phyloP scores from a whole-genome alignment of 1,139 yeast species.

The Yamadazyma siamensis region DNA sequence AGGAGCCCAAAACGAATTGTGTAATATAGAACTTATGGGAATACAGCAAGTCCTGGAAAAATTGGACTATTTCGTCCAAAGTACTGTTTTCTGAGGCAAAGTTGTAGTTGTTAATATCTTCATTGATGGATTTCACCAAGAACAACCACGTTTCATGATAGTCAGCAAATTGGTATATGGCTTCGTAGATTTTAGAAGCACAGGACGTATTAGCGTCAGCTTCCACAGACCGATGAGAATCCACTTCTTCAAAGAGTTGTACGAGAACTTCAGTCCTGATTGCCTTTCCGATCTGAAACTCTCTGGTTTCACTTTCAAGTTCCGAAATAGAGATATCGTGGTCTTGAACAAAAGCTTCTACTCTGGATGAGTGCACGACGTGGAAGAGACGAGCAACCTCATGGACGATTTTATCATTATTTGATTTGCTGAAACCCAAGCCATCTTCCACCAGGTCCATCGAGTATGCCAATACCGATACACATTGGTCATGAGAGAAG shows the following conservation, averaged over 20 bases:
- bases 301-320: too few relatives aligned
- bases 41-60: conserved; percentile 12
- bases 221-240: not conserved
- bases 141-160: conserved; percentile 20
- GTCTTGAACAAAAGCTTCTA: conserved; percentile 18
- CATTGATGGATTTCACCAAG: conserved; percentile 27
- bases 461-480: conserved; percentile 41
- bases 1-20: conserved; percentile 28
- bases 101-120: conserved; percentile 2
- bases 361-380: conserved; percentile 17
- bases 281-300: conserved; percentile 19
- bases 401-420: conserved; percentile 29
- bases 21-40: conserved; percentile 14
- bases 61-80: not conserved
- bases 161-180: conserved; percentile 17
- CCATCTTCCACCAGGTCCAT: conserved; percentile 31
- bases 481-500: conserved; percentile 53
- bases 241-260: conserved; percentile 11
- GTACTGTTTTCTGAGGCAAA: conserved; percentile 8
- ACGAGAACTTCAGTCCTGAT: conserved; percentile 39
- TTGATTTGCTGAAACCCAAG: conserved; percentile 14
- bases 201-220: conserved; percentile 1
- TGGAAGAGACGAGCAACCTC: conserved; percentile 32
- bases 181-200: conserved; percentile 11
- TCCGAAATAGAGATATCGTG: conserved; percentile 20